These are phyloP conservation scores for Picocystis salinarum DNA, from an alignment of 139 green algal species.

Conservation along the genomic window DNA sequence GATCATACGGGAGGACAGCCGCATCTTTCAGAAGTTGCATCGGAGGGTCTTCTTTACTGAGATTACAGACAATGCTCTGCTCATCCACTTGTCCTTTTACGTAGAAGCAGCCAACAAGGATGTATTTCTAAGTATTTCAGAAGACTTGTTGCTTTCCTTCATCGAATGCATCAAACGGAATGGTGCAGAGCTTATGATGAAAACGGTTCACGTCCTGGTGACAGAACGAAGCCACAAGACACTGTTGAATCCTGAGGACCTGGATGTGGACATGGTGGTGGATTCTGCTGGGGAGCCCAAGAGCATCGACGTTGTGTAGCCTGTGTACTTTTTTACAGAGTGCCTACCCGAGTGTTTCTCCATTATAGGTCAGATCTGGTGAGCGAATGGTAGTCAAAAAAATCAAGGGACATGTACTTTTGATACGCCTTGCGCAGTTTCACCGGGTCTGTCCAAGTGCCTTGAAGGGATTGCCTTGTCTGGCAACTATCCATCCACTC, in stretches of 20 bases:
- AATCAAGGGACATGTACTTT: slow-evolving; percentile 1
- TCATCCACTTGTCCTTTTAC: slow-evolving; percentile 61
- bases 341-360: no score
- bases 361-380: no score
- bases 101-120: slow-evolving; percentile 51
- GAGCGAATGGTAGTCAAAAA: neutral
- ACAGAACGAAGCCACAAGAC: no score
- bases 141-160: slow-evolving; percentile 62
- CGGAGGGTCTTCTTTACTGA: slow-evolving; percentile 73
- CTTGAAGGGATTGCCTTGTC: neutral
- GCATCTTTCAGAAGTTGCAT: slow-evolving; percentile 77
- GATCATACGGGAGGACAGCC: slow-evolving; percentile 18
- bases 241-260: no score
- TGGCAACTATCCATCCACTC: neutral
- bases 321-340: no score
- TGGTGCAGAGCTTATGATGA: slow-evolving; percentile 50
- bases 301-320: no score
- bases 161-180: slow-evolving; percentile 63
- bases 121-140: slow-evolving; percentile 68
- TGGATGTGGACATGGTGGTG: no score
- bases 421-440: neutral
- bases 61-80: slow-evolving; percentile 38
- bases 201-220: no score
- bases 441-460: neutral
- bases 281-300: no score